Percentiles rank a stretch among this genome's conserved stretches.
phyloP scores from a whole-genome alignment of 1,284 basidiomycete genomes.

The Malassezia equina region DNA sequence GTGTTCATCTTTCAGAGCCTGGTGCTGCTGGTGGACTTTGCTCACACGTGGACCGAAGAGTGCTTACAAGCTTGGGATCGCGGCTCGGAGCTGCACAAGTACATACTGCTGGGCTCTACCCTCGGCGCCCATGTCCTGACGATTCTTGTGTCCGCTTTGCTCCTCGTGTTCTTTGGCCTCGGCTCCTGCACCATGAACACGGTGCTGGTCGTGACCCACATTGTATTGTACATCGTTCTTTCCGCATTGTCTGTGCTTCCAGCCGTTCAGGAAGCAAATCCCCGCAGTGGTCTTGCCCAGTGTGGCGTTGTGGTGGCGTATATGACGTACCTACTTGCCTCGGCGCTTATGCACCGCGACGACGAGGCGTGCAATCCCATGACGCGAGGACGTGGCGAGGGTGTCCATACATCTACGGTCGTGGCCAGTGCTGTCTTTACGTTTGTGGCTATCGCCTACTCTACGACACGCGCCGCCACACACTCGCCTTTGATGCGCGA shows the following conservation, averaged over 20 bases:
- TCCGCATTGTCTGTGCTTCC: conserved; percentile 77
- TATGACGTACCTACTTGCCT: conserved; percentile 89
- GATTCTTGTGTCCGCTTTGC: conserved; percentile 71
- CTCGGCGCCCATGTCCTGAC: conserved; percentile 73
- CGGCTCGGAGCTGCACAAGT: conserved; percentile 82
- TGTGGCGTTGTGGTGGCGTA: conserved; percentile 93
- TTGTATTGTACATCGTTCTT: conserved; percentile 67
- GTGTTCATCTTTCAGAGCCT: conserved; percentile 89
- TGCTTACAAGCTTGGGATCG: conserved; percentile 92
- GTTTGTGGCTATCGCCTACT: conserved; percentile 95
- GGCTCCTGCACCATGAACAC: conserved; percentile 78
- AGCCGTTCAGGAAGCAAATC: conserved; percentile 80
- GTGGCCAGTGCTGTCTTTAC: conserved; percentile 89
- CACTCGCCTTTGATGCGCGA: conserved; percentile 83
- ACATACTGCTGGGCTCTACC: conserved; percentile 87
- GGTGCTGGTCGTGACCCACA: conserved; percentile 91
- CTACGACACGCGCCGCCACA: conserved; percentile 87
- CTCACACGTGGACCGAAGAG: conserved; percentile 94
- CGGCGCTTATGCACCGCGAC: conserved; percentile 84
- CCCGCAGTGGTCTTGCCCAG: conserved; percentile 87
- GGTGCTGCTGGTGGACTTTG: conserved; percentile 94
- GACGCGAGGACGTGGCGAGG: conserved; percentile 55
- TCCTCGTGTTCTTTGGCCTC: conserved; percentile 84
- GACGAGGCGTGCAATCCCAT: conserved; percentile 81
- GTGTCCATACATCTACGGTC: conserved; percentile 74